Evolutionary conservation across 768 basidiomycete genomes (phyloP).

Genomic region (Podaxis sp.): DNA sequence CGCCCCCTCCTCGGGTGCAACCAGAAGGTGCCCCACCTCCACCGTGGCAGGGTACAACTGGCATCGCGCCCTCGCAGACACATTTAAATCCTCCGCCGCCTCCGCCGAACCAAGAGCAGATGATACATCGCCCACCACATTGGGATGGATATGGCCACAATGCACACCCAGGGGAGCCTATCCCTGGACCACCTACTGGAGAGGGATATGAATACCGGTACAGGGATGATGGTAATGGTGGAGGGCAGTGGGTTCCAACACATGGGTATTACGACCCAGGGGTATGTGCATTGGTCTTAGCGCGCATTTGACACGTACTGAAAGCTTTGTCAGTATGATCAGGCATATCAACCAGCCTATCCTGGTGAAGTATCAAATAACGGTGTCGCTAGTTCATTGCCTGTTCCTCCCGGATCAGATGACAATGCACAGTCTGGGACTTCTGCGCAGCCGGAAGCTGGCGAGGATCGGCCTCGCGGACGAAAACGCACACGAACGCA

Average conservation of each 20-base stretch:
- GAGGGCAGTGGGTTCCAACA: constrained; percentile 39
- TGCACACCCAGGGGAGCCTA: constrained; percentile 40
- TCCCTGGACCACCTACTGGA: constrained; percentile 43
- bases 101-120: constrained; percentile 35
- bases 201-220: constrained; percentile 67
- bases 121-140: constrained; percentile 47
- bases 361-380: constrained; percentile 8
- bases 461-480: constrained; percentile 52
- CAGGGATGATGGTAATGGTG: constrained; percentile 52
- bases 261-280: constrained; percentile 58
- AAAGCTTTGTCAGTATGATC: constrained; percentile 46
- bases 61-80: constrained; percentile 66
- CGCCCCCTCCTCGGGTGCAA: constrained; percentile 34
- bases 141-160: constrained; percentile 53
- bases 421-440: constrained; percentile 19
- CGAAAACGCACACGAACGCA: constrained; percentile 68
- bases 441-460: constrained; percentile 4
- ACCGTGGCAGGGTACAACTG: constrained; percentile 62
- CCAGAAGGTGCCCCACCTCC: constrained; percentile 41
- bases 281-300: constrained; percentile 32
- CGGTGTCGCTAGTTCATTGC: constrained; percentile 17
- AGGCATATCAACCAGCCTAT: constrained; percentile 37
- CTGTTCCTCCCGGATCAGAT: constrained; percentile 32
- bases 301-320: neutral
- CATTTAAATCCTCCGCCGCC: constrained; percentile 50